Evolutionary conservation across 129 eudicot genomes (phyloP).

Genomic region (Oenanthe sinensis): DNA sequence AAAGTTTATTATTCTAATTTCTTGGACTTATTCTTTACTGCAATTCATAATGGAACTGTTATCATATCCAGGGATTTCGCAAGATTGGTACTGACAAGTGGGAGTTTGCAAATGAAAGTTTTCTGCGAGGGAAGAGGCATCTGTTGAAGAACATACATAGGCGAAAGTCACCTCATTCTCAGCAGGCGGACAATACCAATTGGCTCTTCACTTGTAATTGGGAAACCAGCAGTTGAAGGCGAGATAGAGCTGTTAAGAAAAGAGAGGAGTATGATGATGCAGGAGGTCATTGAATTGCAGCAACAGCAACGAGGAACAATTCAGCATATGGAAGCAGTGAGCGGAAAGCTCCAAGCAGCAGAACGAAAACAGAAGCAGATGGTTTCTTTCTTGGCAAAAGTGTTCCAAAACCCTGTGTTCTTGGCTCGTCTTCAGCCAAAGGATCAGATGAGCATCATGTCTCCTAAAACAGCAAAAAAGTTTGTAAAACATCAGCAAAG

Average conservation of each 20-base stretch:
- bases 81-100: conserved; percentile 77
- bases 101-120: conserved; percentile 75
- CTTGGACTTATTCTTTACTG: conserved; percentile 4
- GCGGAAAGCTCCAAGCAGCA: conserved; percentile 55
- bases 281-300: conserved; percentile 54
- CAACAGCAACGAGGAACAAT: conserved; percentile 54
- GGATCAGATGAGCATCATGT: conserved; percentile 30
- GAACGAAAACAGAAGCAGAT: conserved; percentile 76
- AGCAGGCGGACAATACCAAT: conserved; percentile 26
- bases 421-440: conserved; percentile 34
- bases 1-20: background rate
- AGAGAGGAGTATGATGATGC: conserved; percentile 65
- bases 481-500: conserved; percentile 46
- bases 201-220: conserved; percentile 30
- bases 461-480: conserved; percentile 39
- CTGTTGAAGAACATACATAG: conserved; percentile 64
- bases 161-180: conserved; percentile 54
- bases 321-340: conserved; percentile 52
- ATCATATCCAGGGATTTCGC: conserved; percentile 71
- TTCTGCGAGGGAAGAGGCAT: conserved; percentile 58
- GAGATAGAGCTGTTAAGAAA: conserved; percentile 52
- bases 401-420: conserved; percentile 48
- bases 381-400: conserved; percentile 73
- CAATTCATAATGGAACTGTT: conserved; percentile 7
- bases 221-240: conserved; percentile 34